Conservation (phyloP, 495 filamentous ascomycete genomes). For the Staphylotrichum tortipilum region DNA sequence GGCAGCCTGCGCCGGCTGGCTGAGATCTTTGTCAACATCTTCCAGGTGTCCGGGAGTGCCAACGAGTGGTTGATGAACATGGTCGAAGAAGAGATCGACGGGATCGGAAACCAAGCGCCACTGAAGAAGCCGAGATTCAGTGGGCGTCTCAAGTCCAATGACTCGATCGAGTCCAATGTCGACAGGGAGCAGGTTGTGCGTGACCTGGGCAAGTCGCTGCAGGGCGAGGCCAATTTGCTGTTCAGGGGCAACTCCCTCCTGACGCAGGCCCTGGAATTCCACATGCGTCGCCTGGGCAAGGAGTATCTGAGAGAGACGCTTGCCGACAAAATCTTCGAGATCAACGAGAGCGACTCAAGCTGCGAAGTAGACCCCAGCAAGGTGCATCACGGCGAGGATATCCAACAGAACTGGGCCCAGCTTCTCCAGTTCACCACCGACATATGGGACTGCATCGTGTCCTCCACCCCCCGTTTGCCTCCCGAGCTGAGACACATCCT, state of each 20-base stretch:
- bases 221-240: slow-evolving; percentile 82
- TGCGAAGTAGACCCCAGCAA: slow-evolving; percentile 91
- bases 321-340: slow-evolving; percentile 72
- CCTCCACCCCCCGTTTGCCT: slow-evolving; percentile 65
- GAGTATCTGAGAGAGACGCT: slow-evolving; percentile 89
- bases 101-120: slow-evolving; percentile 67
- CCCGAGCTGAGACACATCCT: slow-evolving; percentile 80
- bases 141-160: slow-evolving; percentile 67
- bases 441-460: slow-evolving; percentile 75
- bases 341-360: slow-evolving; percentile 78
- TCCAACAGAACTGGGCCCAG: slow-evolving; percentile 75
- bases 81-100: slow-evolving; percentile 95
- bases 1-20: slow-evolving; percentile 69
- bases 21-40: slow-evolving; percentile 86
- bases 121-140: slow-evolving; percentile 66
- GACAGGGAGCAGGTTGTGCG: slow-evolving; percentile 47
- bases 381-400: slow-evolving; percentile 59
- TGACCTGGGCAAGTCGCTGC: slow-evolving; percentile 55
- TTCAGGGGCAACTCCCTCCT: slow-evolving; percentile 93
- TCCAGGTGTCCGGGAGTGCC: slow-evolving; percentile 83
- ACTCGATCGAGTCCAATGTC: slow-evolving; percentile 54
- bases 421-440: slow-evolving; percentile 68
- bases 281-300: slow-evolving; percentile 90
- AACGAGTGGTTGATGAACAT: slow-evolving; percentile 87
- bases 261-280: slow-evolving; percentile 85